Percentiles rank a stretch among this genome's conserved stretches.
These are phyloP conservation scores for Lactarius akahatsu DNA, from an alignment of 768 basidiomycete genomes.

Conservation along the genomic window DNA sequence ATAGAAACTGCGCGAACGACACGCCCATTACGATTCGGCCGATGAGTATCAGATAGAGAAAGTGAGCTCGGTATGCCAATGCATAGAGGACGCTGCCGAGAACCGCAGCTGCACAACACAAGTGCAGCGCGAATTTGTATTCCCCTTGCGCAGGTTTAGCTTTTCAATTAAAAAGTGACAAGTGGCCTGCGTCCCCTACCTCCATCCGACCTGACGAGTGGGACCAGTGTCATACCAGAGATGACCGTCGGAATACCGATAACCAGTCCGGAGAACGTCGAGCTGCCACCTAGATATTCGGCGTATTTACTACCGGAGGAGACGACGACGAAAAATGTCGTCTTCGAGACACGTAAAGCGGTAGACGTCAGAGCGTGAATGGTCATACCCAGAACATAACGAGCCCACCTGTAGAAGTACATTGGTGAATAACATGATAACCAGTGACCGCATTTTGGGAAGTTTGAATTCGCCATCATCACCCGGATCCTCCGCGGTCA, in stretches of 20 bases:
- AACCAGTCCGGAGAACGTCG: slow-evolving; percentile 67
- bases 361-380: neutral
- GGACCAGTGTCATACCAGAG: slow-evolving; percentile 57
- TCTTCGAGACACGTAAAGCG: slow-evolving; percentile 37
- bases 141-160: slow-evolving; percentile 40
- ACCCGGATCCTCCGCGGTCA: neutral
- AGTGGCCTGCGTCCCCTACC: slow-evolving; percentile 38
- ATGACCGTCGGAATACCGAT: slow-evolving; percentile 68
- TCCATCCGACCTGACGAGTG: slow-evolving; percentile 54
- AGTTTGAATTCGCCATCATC: slow-evolving; percentile 46
- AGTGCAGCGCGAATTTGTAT: slow-evolving; percentile 53
- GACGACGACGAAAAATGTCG: slow-evolving; percentile 68
- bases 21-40: slow-evolving; percentile 65
- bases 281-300: slow-evolving; percentile 58
- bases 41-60: slow-evolving; percentile 67
- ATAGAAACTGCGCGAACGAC: slow-evolving; percentile 65
- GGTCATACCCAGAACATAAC: neutral
- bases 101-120: slow-evolving; percentile 53
- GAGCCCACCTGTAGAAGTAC: slow-evolving; percentile 45
- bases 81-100: slow-evolving; percentile 61
- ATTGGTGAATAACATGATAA: slow-evolving; percentile 46
- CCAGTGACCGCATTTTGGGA: slow-evolving; percentile 47
- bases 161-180: neutral
- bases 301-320: slow-evolving; percentile 66
- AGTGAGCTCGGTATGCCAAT: slow-evolving; percentile 56